Base-by-base conservation (phyloP, 176 grass and related monocot species). In the Lolium perenne region DNA sequence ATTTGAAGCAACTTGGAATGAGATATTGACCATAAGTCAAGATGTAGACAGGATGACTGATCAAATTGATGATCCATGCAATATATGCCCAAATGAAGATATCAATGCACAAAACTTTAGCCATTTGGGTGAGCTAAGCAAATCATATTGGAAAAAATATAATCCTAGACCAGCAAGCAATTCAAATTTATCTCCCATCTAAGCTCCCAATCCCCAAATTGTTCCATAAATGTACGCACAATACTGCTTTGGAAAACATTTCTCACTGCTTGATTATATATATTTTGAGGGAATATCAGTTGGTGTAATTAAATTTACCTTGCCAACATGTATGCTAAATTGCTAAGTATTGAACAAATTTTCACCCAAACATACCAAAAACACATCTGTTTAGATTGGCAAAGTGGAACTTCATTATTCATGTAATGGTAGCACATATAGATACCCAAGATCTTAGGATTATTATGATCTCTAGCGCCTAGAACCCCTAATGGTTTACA, bases 371-470 rank as follows among this genome's bases (percentile, higher is more conserved):
- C 32, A 35, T 35, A 35, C 32, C 32, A 35, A 14, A 53, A 59
- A 18, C 35, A 29, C 50, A 73, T 56, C 20, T 77, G 16, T 41
- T 45, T 22, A 15, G 7, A 20, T 6, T 41, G n/a, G n/a, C 67
- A 84, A 7, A 77, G 32, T 25, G 15, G 62, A 77, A 82, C 20
- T 86, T 85, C 32, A 35, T 35, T 35, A 72, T 50, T 71, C n/a
- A 46, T 82, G 16, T 48, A 47, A 63, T 63, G n/a, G 35, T 58
- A 14, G 2, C 58, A 73, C 73, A 86, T 62, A 86, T 22, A 70
- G n/a, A 84, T 20, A 72, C 4, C 6, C 18, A 58, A 14, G 15
- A 69, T 88, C 43, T 26, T 43, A 88, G 53, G 10, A 84, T 62
- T 72, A 49, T 62, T 48, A 26, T 35, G 49, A 66, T 70, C 2